Evolutionary conservation across 78 protist genomes (phyloP), one percentile per base, ranked within the genome.

Genomic region (Polysphondylium violaceum): DNA sequence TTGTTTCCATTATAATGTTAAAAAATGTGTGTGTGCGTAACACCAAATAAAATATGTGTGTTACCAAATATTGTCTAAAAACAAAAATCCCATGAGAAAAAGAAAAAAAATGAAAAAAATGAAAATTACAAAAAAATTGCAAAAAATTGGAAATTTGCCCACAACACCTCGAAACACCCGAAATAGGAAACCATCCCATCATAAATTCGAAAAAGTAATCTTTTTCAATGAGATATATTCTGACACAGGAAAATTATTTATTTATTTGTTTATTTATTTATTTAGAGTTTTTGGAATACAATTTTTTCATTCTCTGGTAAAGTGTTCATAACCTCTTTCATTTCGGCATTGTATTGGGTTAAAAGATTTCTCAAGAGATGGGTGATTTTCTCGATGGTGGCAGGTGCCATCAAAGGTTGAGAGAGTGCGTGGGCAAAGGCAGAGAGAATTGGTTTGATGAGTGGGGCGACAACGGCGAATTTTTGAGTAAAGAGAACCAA

Each of bases 1-100:
- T 60, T 55, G 76, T 79, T 44, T 59, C 19, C 16, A 56, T 56
- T n/a, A n/a, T n/a, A n/a, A n/a, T n/a, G n/a, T n/a, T n/a, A n/a
- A n/a, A n/a, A n/a, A n/a, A n/a, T n/a, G n/a, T n/a, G n/a, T n/a
- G n/a, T n/a, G n/a, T n/a, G n/a, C n/a, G n/a, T n/a, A n/a, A n/a
- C n/a, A n/a, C n/a, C n/a, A n/a, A n/a, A n/a, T n/a, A n/a, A n/a
- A n/a, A n/a, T n/a, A n/a, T n/a, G n/a, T n/a, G n/a, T n/a, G n/a
- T n/a, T n/a, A n/a, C n/a, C n/a, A n/a, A n/a, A n/a, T n/a, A n/a
- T n/a, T n/a, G n/a, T n/a, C n/a, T n/a, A n/a, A n/a, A n/a, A n/a
- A n/a, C n/a, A n/a, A n/a, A n/a, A n/a, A n/a, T n/a, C n/a, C n/a
- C n/a, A n/a, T n/a, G n/a, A n/a, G n/a, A 47, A 47, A 47, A 47